Percentiles rank a stretch among this genome's conserved stretches.
These are phyloP conservation scores for Mortierella hygrophila DNA, from an alignment of 192 early-diverging fungal species.

Conservation along the genomic window DNA sequence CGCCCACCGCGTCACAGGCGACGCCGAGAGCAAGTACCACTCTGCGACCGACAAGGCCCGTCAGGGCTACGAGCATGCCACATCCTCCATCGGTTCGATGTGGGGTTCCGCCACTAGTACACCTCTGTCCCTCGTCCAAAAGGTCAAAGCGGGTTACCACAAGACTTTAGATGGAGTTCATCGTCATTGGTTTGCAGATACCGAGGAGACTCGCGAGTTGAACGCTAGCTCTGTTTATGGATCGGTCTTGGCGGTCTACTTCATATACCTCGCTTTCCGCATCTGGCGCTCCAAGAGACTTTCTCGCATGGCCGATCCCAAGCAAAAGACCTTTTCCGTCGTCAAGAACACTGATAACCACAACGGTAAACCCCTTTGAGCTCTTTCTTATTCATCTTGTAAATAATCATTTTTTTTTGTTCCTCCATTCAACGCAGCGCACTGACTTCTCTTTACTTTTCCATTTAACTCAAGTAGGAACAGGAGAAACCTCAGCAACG, in stretches of 20 bases:
- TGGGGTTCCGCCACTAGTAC: constrained; percentile 29
- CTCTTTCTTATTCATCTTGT: background rate
- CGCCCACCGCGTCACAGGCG: constrained; percentile 19
- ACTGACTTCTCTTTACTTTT: background rate
- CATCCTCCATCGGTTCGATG: constrained; percentile 31
- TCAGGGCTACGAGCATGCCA: constrained; percentile 32
- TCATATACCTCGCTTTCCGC: constrained; percentile 23
- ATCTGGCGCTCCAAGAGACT: constrained; percentile 27
- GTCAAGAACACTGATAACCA: constrained; percentile 5
- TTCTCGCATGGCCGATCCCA: constrained; percentile 23
- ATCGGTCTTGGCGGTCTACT: constrained; percentile 24
- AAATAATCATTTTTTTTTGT: background rate
- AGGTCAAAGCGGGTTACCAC: constrained; percentile 24
- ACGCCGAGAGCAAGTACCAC: constrained; percentile 41
- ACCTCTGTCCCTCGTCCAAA: background rate
- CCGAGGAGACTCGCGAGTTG: background rate
- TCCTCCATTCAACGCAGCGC: background rate
- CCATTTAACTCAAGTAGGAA: background rate
- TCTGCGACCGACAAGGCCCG: constrained; percentile 34
- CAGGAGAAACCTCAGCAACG: constrained; percentile 9
- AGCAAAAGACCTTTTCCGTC: constrained; percentile 15
- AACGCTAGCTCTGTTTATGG: constrained; percentile 41
- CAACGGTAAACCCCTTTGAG: background rate
- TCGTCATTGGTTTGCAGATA: constrained; percentile 12
- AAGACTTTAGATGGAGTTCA: constrained; percentile 20